Conservation (phyloP, 2,329 filamentous ascomycete species). For the Mycosphaerella arachidis region DNA sequence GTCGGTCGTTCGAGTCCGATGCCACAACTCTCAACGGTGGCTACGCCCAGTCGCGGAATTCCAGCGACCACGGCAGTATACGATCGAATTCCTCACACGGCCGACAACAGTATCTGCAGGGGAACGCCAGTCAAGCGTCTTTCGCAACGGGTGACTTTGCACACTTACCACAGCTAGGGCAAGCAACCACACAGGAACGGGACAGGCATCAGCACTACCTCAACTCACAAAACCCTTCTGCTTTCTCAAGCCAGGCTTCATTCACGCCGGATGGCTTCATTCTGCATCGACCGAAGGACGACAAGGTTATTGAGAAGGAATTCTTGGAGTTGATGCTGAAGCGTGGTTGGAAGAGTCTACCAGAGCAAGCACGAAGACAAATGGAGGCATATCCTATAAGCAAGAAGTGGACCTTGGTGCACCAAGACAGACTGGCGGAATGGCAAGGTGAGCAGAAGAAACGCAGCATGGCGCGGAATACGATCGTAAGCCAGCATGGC, state of each 20-base stretch:
- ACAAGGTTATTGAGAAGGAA: conserved; percentile 81
- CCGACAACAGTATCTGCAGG: conserved; percentile 48
- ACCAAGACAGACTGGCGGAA: conserved; percentile 90
- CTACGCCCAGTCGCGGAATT: conserved; percentile 27
- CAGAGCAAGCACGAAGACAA: conserved; percentile 87
- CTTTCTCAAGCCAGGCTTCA: conserved; percentile 46
- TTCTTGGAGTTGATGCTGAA: conserved; percentile 95
- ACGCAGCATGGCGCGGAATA: conserved; percentile 65
- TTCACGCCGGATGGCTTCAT: conserved; percentile 53
- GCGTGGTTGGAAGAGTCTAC: conserved; percentile 93
- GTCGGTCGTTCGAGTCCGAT: conserved; percentile 32
- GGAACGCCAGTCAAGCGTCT: conserved; percentile 45
- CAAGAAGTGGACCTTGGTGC: conserved; percentile 96
- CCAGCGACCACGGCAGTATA: conserved; percentile 58
- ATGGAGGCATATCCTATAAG: conserved; percentile 92
- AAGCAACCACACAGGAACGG: conserved; percentile 36
- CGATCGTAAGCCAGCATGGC: conserved; percentile 57
- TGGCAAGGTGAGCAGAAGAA: conserved; percentile 93
- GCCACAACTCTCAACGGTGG: conserved; percentile 54
- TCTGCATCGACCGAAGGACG: conserved; percentile 71
- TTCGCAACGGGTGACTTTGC: conserved; percentile 44
- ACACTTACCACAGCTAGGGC: conserved; percentile 35
- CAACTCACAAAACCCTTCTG: conserved; percentile 41
- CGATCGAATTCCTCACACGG: conserved; percentile 59
- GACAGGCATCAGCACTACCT: conserved; percentile 35